A percentile compares a stretch with the other conserved stretches of the same genome.
Evolutionary conservation across 331 rosid genomes (phyloP).

Genomic region (Quercus phellos): DNA sequence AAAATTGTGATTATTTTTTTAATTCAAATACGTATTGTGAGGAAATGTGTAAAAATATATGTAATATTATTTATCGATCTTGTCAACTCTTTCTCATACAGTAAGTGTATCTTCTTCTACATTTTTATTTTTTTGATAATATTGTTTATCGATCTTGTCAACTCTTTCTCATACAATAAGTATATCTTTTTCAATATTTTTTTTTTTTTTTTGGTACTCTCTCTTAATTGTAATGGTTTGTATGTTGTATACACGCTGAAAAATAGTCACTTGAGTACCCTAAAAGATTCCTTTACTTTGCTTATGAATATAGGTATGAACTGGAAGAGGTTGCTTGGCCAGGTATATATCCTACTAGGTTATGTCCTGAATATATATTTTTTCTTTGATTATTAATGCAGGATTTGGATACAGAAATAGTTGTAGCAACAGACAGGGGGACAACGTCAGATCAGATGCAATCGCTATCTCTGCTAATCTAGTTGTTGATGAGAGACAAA

Average conservation of each 20-base stretch:
- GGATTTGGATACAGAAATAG: slow-evolving; percentile 92
- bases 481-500: slow-evolving; percentile 86
- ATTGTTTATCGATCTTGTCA: slow-evolving; percentile 49
- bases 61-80: slow-evolving; percentile 26
- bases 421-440: slow-evolving; percentile 65
- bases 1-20: no score
- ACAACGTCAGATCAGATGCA: slow-evolving; percentile 33
- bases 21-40: no score
- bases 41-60: no score
- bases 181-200: not conserved
- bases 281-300: no score
- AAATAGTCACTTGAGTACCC: no score
- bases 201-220: slow-evolving; percentile 10
- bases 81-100: slow-evolving; percentile 34
- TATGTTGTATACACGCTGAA: no score
- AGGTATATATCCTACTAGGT: not conserved
- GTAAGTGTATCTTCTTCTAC: slow-evolving; percentile 13
- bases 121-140: not conserved
- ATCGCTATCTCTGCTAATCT: slow-evolving; percentile 80
- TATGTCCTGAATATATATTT: not conserved
- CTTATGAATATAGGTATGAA: no score
- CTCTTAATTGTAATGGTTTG: not conserved
- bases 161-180: slow-evolving; percentile 37
- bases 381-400: slow-evolving; percentile 29
- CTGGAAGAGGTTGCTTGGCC: not conserved